phyloP scores from a whole-genome alignment of 106 monocot genomes.

The Platanthera guangdongensis region DNA sequence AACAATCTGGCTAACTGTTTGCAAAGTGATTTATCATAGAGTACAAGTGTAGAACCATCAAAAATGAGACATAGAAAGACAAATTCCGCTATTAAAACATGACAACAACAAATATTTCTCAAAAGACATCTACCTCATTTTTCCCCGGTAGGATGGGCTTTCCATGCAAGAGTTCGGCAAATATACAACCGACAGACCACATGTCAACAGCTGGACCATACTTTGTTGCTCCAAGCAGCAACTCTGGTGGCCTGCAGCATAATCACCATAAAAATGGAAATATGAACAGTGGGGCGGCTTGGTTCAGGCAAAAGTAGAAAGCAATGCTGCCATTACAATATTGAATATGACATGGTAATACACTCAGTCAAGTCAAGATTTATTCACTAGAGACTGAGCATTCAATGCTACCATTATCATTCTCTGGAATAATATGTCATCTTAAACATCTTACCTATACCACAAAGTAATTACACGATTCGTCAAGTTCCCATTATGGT shows the following conservation, averaged over 20 bases:
- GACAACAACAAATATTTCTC: not conserved
- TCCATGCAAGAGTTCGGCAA: constrained; percentile 89
- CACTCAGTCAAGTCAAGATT: not conserved
- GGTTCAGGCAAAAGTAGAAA: not conserved
- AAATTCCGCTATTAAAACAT: not conserved
- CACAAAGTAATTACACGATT: constrained; percentile 98
- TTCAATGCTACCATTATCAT: not conserved
- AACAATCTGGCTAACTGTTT: too few relatives aligned
- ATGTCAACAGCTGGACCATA: constrained; percentile 99
- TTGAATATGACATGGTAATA: not conserved
- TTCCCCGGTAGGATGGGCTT: constrained; percentile 97
- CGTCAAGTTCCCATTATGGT: constrained; percentile 84
- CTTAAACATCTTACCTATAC: constrained; percentile 65
- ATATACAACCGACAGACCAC: constrained; percentile 99
- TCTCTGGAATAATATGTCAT: not conserved
- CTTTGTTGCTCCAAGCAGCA: constrained; percentile 86
- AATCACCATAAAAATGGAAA: not conserved
- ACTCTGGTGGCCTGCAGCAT: constrained; percentile 73
- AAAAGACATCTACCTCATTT: constrained; percentile 59
- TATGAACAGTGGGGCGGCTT: not conserved
- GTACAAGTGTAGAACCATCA: too few relatives aligned
- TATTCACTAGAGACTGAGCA: not conserved
- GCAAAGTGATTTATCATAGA: too few relatives aligned
- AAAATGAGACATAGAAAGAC: not conserved
- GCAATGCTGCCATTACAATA: not conserved